Percentiles rank a stretch among this genome's conserved stretches.
Evolutionary conservation across 2,329 filamentous ascomycete genomes (phyloP).

Genomic region (Thelonectria olida): DNA sequence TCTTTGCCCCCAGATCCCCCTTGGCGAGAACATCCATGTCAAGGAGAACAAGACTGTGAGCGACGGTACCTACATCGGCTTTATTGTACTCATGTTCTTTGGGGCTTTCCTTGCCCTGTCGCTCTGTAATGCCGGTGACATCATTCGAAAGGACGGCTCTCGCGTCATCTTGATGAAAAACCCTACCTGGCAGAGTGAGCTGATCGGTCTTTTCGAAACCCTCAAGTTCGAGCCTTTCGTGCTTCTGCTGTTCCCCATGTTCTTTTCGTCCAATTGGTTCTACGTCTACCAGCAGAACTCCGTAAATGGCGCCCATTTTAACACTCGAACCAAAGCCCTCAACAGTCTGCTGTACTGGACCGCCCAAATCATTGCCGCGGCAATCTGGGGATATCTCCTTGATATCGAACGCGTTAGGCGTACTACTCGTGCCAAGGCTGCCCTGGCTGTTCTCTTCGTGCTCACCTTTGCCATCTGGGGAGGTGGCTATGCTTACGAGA

Average conservation of each 20-base stretch:
- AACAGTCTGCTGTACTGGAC: conserved; percentile 77
- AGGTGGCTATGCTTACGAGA: conserved; percentile 81
- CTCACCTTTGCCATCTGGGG: conserved; percentile 85
- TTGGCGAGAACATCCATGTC: conserved; percentile 36
- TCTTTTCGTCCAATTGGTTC: conserved; percentile 85
- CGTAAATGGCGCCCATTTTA: conserved; percentile 76
- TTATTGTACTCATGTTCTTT: conserved; percentile 82
- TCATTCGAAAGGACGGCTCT: conserved; percentile 81
- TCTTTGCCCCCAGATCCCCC: conserved; percentile 65
- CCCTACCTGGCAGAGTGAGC: conserved; percentile 84
- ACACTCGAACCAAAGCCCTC: conserved; percentile 77
- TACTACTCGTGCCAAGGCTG: conserved; percentile 71
- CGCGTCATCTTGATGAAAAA: conserved; percentile 90
- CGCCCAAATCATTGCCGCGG: conserved; percentile 80
- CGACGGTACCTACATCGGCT: conserved; percentile 88
- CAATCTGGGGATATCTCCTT: conserved; percentile 76
- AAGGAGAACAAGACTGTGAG: conserved; percentile 58
- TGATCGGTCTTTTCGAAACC: conserved; percentile 79
- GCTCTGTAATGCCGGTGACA: conserved; percentile 75
- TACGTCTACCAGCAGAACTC: conserved; percentile 82
- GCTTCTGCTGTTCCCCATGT: conserved; percentile 80
- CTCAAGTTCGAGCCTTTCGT: conserved; percentile 75
- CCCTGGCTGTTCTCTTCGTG: conserved; percentile 68
- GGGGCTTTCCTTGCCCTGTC: conserved; percentile 76
- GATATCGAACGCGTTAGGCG: conserved; percentile 70